These are phyloP conservation scores for Candida fluviatilis DNA, from an alignment of 805 yeast genomes.

Conservation along the genomic window DNA sequence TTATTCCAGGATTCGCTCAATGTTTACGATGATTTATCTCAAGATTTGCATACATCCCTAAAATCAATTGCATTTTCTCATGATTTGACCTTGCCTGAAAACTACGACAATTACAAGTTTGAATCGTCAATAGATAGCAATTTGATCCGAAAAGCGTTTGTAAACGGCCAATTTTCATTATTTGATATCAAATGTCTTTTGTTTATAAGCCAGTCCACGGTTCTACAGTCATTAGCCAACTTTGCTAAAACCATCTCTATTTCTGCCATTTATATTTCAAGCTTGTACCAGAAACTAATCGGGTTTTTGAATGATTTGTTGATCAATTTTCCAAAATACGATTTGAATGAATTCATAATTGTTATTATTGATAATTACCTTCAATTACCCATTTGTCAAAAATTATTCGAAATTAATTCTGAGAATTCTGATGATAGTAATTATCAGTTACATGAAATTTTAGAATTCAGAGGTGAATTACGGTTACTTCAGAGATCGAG, in stretches of 20 bases:
- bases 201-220: constrained; percentile 31
- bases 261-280: constrained; percentile 37
- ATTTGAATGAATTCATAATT: constrained; percentile 36
- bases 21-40: constrained; percentile 45
- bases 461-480: constrained; percentile 47
- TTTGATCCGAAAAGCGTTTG: neutral
- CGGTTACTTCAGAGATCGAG: constrained; percentile 45
- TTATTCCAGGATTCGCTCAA: constrained; percentile 57
- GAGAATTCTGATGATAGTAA: constrained; percentile 11
- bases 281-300: constrained; percentile 32
- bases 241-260: constrained; percentile 36
- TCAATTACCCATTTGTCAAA: constrained; percentile 17
- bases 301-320: constrained; percentile 39
- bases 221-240: constrained; percentile 35
- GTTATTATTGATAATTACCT: constrained; percentile 39
- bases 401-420: constrained; percentile 20
- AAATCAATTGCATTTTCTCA: constrained; percentile 4
- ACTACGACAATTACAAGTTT: constrained; percentile 9
- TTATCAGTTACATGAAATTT: constrained; percentile 18
- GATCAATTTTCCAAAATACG: constrained; percentile 12
- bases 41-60: constrained; percentile 12
- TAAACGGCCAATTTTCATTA: constrained; percentile 6
- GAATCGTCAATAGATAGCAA: constrained; percentile 11
- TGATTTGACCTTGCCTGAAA: constrained; percentile 6
- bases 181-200: constrained; percentile 26